These are phyloP conservation scores for Ulota crispa DNA, from an alignment of 225 moss, liverwort and hornwort genomes.

Conservation along the genomic window DNA sequence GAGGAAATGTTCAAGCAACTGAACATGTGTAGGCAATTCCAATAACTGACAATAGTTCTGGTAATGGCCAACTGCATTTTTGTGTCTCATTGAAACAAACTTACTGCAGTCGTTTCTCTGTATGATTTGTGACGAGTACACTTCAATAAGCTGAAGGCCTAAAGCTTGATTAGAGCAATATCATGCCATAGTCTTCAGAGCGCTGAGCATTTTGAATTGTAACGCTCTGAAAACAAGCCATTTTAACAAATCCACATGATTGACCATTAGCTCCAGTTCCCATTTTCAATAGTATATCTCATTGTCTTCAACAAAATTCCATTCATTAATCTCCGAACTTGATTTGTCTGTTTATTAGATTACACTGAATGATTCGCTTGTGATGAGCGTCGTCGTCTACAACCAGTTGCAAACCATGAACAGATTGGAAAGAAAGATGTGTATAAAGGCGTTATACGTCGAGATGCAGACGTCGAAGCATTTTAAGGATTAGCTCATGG, in stretches of 20 bases:
- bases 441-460: constrained; percentile 33
- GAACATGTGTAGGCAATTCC: background rate
- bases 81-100: background rate
- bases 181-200: background rate
- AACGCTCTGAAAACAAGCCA: background rate
- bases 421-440: constrained; percentile 35
- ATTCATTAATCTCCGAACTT: background rate
- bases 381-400: constrained; percentile 20
- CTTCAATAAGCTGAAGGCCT: background rate
- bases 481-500: constrained; percentile 41
- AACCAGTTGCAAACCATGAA: constrained; percentile 27
- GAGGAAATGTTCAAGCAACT: background rate
- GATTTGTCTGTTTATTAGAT: constrained; percentile 12
- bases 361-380: background rate
- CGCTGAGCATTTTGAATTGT: background rate
- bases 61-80: background rate
- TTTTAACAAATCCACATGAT: background rate
- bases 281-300: background rate
- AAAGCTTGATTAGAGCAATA: background rate
- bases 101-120: background rate
- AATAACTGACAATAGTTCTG: background rate
- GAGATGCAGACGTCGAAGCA: constrained; percentile 54
- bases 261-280: background rate
- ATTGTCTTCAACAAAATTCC: background rate
- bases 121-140: background rate